These are phyloP conservation scores for Capsaspora owczarzaki DNA, from an alignment of 78 protist species.

Conservation along the genomic window DNA sequence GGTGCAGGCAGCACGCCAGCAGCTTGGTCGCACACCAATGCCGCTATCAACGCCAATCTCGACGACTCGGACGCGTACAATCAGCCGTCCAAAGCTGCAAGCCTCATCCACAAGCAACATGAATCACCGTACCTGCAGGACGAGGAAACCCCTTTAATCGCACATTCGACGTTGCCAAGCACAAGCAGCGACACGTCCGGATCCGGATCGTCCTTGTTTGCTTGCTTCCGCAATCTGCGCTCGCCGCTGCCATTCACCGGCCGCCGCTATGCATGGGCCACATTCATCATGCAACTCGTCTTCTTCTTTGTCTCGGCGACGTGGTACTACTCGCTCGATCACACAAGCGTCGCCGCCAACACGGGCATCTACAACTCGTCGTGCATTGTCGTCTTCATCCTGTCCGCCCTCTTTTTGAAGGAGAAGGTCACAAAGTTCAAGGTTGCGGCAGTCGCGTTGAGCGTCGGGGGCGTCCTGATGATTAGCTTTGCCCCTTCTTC, in stretches of 20 bases:
- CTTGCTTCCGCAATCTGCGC: not conserved
- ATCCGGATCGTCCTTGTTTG: not conserved
- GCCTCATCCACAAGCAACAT: too few species aligned
- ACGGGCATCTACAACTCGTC: conserved; percentile 5
- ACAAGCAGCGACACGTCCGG: not conserved
- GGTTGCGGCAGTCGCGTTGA: not conserved
- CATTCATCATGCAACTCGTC: not conserved
- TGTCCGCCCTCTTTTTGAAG: not conserved
- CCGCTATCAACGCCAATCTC: too few species aligned
- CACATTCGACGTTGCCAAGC: not conserved
- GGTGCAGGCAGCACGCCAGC: too few species aligned
- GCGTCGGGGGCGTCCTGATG: not conserved
- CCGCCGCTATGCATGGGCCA: not conserved
- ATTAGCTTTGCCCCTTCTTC: not conserved
- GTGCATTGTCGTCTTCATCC: not conserved
- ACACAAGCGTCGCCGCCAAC: not conserved
- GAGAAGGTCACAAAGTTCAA: not conserved
- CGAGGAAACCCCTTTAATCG: too few species aligned
- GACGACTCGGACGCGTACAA: too few species aligned
- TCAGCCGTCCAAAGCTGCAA: too few species aligned
- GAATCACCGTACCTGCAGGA: too few species aligned
- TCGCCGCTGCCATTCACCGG: not conserved
- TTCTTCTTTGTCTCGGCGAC: not conserved
- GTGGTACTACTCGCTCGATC: not conserved
- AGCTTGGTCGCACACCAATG: too few species aligned